Base-by-base conservation (phyloP, 2,329 filamentous ascomycete genomes). In the Ceratocystiopsis brevicomis region DNA sequence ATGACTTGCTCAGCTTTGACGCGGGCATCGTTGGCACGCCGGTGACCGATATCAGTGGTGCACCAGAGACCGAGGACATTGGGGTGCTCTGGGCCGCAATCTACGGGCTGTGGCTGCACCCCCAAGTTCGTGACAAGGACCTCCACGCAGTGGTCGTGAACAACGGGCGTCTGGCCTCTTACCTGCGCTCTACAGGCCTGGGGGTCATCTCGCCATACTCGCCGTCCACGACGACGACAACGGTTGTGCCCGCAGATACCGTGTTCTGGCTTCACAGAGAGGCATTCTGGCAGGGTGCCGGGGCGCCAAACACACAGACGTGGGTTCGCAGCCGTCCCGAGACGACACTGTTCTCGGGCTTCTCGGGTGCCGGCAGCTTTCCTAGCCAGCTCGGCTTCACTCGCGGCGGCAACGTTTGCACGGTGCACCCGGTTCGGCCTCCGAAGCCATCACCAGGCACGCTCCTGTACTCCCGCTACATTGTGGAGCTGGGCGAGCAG, bases 401-500 rank as follows among this genome's bases (percentile, higher is more conserved):
- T n/a, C 55, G 57, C 41, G 52, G 52, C 12, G 76, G 72, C 25
- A 47, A 47, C 13, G 45, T 47, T 14, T 47, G 45, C 36, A 47
- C 45, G 2, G 45, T 47, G 59, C 81, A 87, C 59, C 81, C 81
- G 4, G 66, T 78, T 9, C 76, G 82, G 10, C 74, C 76, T 1
- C 68, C 74, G 33, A 87, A 88, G 62, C 81, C 82, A 6, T 61
- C 65, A 2, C 78, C 78, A 0, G 79, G 80, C 4, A 71, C 76
- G 1, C 68, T 80, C 47, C 69, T 82, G 51, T 88, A 88, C 63
- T 84, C 79, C 55, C 75, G 82, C 45, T 87, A 78, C 64, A 78
- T 87, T 47, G 80, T 81, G 9, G 76, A 86, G 53, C 65, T 43
- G 18, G 65, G 74, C 47, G 78, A 87, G 64, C 57, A 82, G 77